A percentile compares a stretch with the other conserved stretches of the same genome.
Conservation (phyloP, 371 early-diverging fungal species). For the Mucor velutinosus region DNA sequence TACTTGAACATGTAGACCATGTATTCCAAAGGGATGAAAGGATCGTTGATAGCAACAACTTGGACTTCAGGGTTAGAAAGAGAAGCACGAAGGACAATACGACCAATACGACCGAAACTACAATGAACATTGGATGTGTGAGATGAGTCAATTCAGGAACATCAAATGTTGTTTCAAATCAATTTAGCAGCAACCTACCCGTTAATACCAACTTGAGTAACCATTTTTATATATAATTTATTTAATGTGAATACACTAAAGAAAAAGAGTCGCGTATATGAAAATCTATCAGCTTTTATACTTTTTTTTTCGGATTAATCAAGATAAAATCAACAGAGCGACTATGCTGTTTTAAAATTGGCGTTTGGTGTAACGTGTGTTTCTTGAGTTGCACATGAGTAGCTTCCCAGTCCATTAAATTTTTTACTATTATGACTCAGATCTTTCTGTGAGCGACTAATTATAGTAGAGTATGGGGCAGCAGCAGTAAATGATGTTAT, state of each 20-base stretch:
- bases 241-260: conserved; percentile 5
- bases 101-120: conserved; percentile 97
- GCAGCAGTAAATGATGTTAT: background rate
- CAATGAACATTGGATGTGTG: background rate
- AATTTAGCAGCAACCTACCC: conserved; percentile 18
- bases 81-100: conserved; percentile 94
- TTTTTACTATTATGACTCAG: conserved; percentile 7
- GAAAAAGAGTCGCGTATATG: conserved; percentile 12
- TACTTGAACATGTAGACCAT: conserved; percentile 97
- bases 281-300: conserved; percentile 14
- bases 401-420: background rate
- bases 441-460: conserved; percentile 9
- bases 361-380: conserved; percentile 4
- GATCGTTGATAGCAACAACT: conserved; percentile 98
- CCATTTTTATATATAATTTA: conserved; percentile 22
- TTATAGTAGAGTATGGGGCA: background rate
- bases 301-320: conserved; percentile 15
- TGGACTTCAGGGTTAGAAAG: conserved; percentile 71
- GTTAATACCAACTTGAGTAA: conserved; percentile 37
- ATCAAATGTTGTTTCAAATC: background rate
- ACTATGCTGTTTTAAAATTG: background rate
- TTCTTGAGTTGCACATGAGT: background rate
- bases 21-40: conserved; percentile 95
- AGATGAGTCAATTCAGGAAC: background rate
- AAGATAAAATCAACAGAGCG: conserved; percentile 17